A percentile compares a stretch with the other conserved stretches of the same genome.
Evolutionary conservation across 2,329 filamentous ascomycete species (phyloP).

Genomic region (Orbilia brochopaga): DNA sequence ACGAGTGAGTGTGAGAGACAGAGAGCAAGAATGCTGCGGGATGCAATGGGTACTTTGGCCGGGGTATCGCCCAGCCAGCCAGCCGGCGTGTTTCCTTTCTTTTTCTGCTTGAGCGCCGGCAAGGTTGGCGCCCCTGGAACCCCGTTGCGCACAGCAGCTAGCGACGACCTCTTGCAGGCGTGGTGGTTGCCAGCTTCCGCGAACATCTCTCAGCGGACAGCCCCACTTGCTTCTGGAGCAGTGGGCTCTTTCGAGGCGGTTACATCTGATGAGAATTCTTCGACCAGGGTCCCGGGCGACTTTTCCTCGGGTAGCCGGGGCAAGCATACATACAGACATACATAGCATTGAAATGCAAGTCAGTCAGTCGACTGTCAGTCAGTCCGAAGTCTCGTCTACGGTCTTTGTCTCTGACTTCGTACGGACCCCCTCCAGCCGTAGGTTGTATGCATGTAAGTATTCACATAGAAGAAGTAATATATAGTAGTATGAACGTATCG

Average conservation of each 20-base stretch:
- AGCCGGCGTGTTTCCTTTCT: background rate
- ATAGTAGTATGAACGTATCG: too few relatives aligned
- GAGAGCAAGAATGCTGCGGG: background rate
- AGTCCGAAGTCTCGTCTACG: too few relatives aligned
- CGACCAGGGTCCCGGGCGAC: constrained; percentile 20
- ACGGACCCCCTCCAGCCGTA: background rate
- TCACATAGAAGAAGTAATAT: too few relatives aligned
- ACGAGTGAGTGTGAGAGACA: too few relatives aligned
- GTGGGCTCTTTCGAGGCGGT: constrained; percentile 18
- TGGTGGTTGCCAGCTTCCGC: constrained; percentile 35
- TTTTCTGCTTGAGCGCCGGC: constrained; percentile 1
- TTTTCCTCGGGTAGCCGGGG: constrained; percentile 10
- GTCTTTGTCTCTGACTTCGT: background rate
- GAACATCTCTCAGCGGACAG: constrained; percentile 35
- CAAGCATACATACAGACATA: too few relatives aligned
- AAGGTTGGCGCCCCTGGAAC: constrained; percentile 14
- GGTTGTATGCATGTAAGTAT: too few relatives aligned
- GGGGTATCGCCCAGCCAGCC: background rate
- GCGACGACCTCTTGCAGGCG: constrained; percentile 6
- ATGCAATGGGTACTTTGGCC: background rate
- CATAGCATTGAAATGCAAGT: too few relatives aligned
- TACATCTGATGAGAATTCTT: constrained; percentile 38
- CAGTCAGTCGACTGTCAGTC: too few relatives aligned
- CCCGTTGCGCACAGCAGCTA: constrained; percentile 1
- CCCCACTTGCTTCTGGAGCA: constrained; percentile 27